phyloP scores from a whole-genome alignment of 805 yeast genomes.

The Saccharomyces paradoxus region DNA sequence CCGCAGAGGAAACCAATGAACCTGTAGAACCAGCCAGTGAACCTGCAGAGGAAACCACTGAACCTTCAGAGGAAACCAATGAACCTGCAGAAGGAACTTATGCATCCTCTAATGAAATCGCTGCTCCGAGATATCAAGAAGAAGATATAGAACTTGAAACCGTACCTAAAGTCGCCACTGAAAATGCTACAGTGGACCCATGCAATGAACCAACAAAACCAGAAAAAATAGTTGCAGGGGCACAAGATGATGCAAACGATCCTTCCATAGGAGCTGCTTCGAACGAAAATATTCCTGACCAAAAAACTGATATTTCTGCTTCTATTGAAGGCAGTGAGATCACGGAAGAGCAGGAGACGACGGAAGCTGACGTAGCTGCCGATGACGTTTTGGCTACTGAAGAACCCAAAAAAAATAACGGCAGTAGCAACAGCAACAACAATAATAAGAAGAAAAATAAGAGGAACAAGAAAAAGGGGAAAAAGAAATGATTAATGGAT shows the following conservation, averaged over 20 bases:
- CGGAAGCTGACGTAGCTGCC: not conserved
- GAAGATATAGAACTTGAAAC: not conserved
- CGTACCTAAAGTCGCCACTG: not conserved
- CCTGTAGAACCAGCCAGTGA: not conserved
- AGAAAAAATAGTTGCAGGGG: not conserved
- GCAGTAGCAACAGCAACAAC: not conserved
- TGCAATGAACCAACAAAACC: not conserved
- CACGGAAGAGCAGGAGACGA: not conserved
- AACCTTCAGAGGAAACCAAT: not conserved
- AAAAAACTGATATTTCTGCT: not conserved
- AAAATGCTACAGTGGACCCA: not conserved
- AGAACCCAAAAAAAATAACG: not conserved
- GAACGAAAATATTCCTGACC: not conserved
- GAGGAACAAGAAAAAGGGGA: conserved; percentile 2
- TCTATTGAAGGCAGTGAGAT: not conserved
- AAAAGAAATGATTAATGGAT: conserved; percentile 1
- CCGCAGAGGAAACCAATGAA: not conserved
- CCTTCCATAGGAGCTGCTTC: not conserved
- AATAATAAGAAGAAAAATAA: not conserved
- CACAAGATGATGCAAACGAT: not conserved
- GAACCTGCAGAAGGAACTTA: not conserved
- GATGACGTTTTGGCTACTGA: not conserved
- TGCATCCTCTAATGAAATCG: not conserved
- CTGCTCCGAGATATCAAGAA: not conserved
- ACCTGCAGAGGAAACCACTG: not conserved